Evolutionary conservation across 177 flowering plant species (phyloP).

Genomic region (Vitis hybrid): DNA sequence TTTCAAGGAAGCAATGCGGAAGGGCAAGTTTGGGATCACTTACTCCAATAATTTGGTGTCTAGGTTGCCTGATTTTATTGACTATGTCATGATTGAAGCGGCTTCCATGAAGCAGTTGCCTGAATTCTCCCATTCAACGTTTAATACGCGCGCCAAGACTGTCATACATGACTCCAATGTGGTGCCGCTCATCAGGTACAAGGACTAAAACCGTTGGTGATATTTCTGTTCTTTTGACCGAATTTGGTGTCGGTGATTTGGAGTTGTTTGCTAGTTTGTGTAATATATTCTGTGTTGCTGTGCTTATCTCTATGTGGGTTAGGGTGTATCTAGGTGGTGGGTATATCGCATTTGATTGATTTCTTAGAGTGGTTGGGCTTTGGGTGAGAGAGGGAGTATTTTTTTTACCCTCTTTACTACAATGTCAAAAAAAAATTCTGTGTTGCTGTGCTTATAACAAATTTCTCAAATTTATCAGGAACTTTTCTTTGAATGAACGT

Average conservation of each 20-base stretch:
- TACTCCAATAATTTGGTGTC: constrained; percentile 63
- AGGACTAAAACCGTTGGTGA: background rate
- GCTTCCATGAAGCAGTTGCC: constrained; percentile 68
- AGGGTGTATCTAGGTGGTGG: too few species aligned
- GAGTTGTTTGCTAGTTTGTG: background rate
- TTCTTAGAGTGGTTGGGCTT: too few species aligned
- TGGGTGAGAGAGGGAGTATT: too few species aligned
- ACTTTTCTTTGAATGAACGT: background rate
- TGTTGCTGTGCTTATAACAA: background rate
- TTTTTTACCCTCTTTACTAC: too few species aligned
- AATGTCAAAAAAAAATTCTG: background rate
- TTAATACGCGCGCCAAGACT: constrained; percentile 60
- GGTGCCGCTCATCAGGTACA: constrained; percentile 74
- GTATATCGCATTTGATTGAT: too few species aligned
- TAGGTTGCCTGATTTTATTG: constrained; percentile 53
- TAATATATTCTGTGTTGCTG: background rate
- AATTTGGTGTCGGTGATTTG: background rate
- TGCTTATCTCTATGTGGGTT: background rate
- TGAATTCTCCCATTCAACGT: constrained; percentile 52
- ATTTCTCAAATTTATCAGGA: background rate
- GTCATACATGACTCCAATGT: constrained; percentile 58
- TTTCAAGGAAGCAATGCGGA: constrained; percentile 54
- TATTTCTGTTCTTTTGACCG: background rate
- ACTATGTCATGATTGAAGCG: constrained; percentile 76
- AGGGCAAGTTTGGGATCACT: constrained; percentile 75